phyloP scores from a whole-genome alignment of 352 stramenopile genomes.

The Blastocystis sp. region DNA sequence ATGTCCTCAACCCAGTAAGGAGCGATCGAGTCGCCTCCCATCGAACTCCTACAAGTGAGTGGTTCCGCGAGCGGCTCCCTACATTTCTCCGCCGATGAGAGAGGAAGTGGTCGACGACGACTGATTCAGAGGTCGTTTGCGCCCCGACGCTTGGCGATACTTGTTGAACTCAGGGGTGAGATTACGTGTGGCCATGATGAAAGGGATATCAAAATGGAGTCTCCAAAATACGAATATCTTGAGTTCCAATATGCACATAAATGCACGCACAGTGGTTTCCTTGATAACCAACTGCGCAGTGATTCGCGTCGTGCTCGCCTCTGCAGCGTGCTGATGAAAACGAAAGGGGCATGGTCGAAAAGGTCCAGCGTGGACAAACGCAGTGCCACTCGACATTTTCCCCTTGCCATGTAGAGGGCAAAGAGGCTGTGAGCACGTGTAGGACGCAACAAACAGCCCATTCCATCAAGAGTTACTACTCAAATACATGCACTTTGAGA shows the following conservation, averaged over 20 bases:
- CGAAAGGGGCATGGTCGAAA: too few relatives aligned
- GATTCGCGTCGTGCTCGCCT: too few relatives aligned
- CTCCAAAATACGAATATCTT: conserved; percentile 38
- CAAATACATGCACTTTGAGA: conserved; percentile 13
- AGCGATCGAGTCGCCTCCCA: conserved; percentile 61
- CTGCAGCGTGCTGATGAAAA: too few relatives aligned
- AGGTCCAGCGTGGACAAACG: too few relatives aligned
- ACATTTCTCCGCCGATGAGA: conserved; percentile 55
- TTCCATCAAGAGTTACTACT: background rate
- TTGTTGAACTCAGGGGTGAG: conserved; percentile 69
- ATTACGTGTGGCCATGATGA: conserved; percentile 65
- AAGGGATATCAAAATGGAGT: background rate
- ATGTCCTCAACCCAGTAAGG: conserved; percentile 69
- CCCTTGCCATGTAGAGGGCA: too few relatives aligned
- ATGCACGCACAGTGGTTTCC: conserved; percentile 23
- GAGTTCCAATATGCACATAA: background rate
- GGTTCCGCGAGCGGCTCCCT: background rate
- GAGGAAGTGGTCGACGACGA: conserved; percentile 37
- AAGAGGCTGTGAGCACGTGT: too few relatives aligned
- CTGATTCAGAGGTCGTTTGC: conserved; percentile 55
- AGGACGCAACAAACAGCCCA: background rate
- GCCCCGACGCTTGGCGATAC: conserved; percentile 50
- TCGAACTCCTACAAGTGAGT: conserved; percentile 2
- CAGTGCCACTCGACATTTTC: too few relatives aligned
- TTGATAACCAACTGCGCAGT: background rate